These are phyloP conservation scores for Rhizopogon rudus DNA, from an alignment of 768 basidiomycete species.

Conservation along the genomic window DNA sequence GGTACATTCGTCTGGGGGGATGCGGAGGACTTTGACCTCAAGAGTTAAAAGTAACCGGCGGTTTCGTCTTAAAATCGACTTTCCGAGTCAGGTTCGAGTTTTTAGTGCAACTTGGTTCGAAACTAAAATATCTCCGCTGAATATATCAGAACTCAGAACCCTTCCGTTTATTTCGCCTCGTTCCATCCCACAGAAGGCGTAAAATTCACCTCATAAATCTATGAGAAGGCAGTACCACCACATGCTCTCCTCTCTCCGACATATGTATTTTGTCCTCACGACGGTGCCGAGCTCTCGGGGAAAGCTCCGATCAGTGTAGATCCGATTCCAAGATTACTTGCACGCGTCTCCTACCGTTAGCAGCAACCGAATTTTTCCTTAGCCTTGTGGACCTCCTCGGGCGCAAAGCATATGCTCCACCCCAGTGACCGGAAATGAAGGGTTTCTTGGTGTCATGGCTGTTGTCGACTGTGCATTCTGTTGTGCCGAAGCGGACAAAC, in stretches of 20 bases:
- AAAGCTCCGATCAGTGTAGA: slow-evolving; percentile 23
- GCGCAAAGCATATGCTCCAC: not conserved
- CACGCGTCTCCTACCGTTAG: not conserved
- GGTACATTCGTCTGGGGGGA: not conserved
- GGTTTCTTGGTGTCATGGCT: not conserved
- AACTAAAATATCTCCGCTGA: slow-evolving; percentile 22
- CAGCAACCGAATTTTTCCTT: not conserved
- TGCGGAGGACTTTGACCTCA: not conserved
- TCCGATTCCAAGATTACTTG: slow-evolving; percentile 21
- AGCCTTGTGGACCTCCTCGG: not conserved
- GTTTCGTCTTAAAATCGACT: slow-evolving; percentile 1
- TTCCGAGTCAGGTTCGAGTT: slow-evolving; percentile 12
- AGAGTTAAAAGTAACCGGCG: slow-evolving; percentile 5
- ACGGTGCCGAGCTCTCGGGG: slow-evolving; percentile 20
- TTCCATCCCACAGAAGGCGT: not conserved
- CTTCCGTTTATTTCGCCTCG: not conserved
- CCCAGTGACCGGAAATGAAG: slow-evolving; percentile 2
- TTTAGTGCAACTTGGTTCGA: slow-evolving; percentile 11
- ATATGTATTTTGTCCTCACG: not conserved
- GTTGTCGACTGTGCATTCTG: not conserved
- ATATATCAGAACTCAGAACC: slow-evolving; percentile 6
- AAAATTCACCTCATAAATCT: not conserved
- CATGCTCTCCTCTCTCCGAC: not conserved
- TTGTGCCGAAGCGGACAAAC: not conserved
- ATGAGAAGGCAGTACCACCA: not conserved